These are phyloP conservation scores for Ganoderma meredithae DNA, from an alignment of 1,284 basidiomycete species.

Conservation along the genomic window DNA sequence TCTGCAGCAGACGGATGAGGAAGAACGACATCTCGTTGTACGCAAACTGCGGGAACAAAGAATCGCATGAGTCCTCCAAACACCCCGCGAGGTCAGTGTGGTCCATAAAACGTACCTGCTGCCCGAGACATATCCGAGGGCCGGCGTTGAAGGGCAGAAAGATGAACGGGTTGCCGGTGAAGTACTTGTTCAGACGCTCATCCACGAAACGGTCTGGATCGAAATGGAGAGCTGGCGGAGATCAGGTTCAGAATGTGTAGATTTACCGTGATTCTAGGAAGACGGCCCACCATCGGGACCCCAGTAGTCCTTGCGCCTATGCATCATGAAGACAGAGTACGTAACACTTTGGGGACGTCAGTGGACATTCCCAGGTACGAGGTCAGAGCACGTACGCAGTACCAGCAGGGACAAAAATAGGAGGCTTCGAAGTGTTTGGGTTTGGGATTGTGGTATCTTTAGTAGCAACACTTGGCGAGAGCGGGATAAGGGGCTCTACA, in stretches of 20 bases:
- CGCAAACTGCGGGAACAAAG: constrained; percentile 2
- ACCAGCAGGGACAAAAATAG: constrained; percentile 36
- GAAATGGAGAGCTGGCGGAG: constrained; percentile 52
- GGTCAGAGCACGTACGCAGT: constrained; percentile 27
- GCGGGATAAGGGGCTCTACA: background rate
- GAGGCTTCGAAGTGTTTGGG: constrained; percentile 34
- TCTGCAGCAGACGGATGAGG: constrained; percentile 14
- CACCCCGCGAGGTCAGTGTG: background rate
- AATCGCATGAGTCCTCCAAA: background rate
- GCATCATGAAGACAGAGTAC: constrained; percentile 41
- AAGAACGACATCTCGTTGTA: constrained; percentile 16
- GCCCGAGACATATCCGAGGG: constrained; percentile 65
- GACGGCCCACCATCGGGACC: constrained; percentile 36
- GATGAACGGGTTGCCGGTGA: constrained; percentile 63
- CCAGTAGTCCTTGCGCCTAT: constrained; percentile 42
- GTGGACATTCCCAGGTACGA: background rate
- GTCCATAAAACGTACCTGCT: constrained; percentile 48
- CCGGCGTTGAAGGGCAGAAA: constrained; percentile 70
- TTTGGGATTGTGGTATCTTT: constrained; percentile 35
- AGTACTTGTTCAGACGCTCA: constrained; percentile 55
- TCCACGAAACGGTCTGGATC: constrained; percentile 70
- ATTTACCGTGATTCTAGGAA: background rate
- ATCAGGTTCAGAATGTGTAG: background rate
- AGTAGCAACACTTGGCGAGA: constrained; percentile 23
- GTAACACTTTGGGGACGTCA: constrained; percentile 22